Evolutionary conservation across 2,329 filamentous ascomycete genomes (phyloP), one percentile per base, ranked within the genome.

Genomic region (Emydomyces testavorans): DNA sequence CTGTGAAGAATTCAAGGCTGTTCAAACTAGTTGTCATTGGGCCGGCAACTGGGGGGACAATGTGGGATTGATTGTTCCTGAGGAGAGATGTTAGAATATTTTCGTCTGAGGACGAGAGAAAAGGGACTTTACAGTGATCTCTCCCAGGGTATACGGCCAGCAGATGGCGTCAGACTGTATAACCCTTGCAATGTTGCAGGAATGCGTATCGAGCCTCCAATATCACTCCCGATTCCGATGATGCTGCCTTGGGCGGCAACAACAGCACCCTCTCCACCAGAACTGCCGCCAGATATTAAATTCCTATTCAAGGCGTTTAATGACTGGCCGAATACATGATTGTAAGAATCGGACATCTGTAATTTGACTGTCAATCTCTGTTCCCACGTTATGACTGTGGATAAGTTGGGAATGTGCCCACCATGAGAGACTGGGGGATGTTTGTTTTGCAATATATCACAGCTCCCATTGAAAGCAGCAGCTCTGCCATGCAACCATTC

Each of bases 181-280:
- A 79, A 56, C 1, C 72, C 74, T 50, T 78, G 76, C 63, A 78
- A 79, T 2, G 70, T 75, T 15, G 75, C 69, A 2, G 77, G 77
- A 29, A 79, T 75, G 1, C 77, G 69, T 1, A 40, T 26, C 18
- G 32, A 48, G 28, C 29, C 31, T 21, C 67, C 60, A 39, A 71
- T 71, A 51, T 72, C 69, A 1, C 62, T 65, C 10, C 64, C 63
- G 11, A 66, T 51, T 4, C 63, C 64, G 6, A 67, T 46, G 10
- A 55, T 52, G 26, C 68, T 74, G 3, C 54, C 60, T 26, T 55
- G 54, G 34, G 64, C 60, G 2, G 59, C 58, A 32, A 66, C 60
- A 44, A 66, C 51, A 1, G 63, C 63, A 2, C 58, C 58, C 52
- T 66, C 64, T 13, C 64, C 65, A 11, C 65, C 65, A 10, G 60